Evolutionary conservation across 2,329 filamentous ascomycete genomes (phyloP), one percentile per base, ranked within the genome.

Genomic region (Fusarium sambucinum): DNA sequence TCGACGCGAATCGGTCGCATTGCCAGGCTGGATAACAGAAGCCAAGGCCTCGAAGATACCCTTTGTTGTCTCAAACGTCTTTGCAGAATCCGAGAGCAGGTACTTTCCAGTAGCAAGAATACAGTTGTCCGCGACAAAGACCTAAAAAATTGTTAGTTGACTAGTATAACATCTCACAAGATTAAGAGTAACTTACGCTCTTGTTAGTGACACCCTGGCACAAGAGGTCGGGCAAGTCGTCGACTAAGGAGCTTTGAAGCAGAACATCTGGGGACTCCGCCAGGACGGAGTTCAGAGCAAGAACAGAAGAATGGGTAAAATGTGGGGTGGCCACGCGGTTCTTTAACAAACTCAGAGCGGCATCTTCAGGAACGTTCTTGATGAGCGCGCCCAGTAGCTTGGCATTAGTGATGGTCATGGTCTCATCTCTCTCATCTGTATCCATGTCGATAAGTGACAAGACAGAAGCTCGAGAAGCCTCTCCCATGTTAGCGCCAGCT

Each of bases 401-500:
- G 29, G 96, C 94, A 74, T 97, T 94, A 10, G 94, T 97, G 56
- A 97, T 92, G 14, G 91, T 90, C 88, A 96, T 95, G 17, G 88
- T 83, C 77, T 89, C 87, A 75, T 94, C 92, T 45, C 86, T 86
- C 69, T 92, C 92, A 63, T 93, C 92, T 5, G 86, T 82, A 64
- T 97, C 94, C 71, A 89, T 89, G 77, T 98, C 96, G 74, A 99
- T 97, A 48, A 99, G 84, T 42, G 88, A 87, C 48, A 99, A 83
- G 27, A 99, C 93, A n/a, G 94, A 90, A 63, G 89, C 87, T 56
- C 94, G 90, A 47, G 95, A 97, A 23, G 90, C 83, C 74, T 98
- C 96, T 73, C 92, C 94, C 96, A 99, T 99, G 80, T 95, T 97
- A 59, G 86, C 86, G 55, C 96, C 96, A 19, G 94, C 95, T 80